Conservation (phyloP, 345 rosid species). For the Reutealis trisperma region DNA sequence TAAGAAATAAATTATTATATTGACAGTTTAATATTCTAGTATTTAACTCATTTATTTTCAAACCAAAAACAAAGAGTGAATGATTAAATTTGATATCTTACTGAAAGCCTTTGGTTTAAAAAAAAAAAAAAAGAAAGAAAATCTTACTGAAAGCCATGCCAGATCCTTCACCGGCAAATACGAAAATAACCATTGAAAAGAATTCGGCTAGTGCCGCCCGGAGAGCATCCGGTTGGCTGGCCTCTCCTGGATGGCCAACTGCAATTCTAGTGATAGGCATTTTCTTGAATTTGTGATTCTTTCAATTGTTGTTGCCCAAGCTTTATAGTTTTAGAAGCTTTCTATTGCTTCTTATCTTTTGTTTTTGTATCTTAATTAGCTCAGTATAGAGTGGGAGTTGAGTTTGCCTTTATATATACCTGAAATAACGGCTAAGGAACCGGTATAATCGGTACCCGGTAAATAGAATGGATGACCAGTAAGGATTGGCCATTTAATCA, state of each 20-base stretch:
- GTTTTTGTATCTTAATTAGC: background rate
- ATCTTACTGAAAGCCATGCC: constrained; percentile 88
- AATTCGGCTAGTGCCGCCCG: constrained; percentile 73
- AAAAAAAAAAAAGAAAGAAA: too few relatives aligned
- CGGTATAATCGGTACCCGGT: constrained; percentile 28
- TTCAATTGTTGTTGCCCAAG: background rate
- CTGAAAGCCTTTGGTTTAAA: too few relatives aligned
- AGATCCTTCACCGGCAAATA: constrained; percentile 86
- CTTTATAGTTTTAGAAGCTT: background rate
- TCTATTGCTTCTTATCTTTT: background rate
- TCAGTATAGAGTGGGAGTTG: background rate
- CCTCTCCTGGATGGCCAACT: constrained; percentile 62
- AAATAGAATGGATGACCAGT: background rate
- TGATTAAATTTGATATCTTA: constrained; percentile 12
- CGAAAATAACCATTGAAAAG: constrained; percentile 74
- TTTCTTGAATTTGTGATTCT: background rate
- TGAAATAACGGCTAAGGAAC: constrained; percentile 35
- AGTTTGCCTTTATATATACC: constrained; percentile 13
- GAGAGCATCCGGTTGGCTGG: constrained; percentile 61
- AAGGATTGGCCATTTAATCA: background rate
- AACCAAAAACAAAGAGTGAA: background rate
- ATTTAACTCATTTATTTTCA: background rate
- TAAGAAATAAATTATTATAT: too few relatives aligned
- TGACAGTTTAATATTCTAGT: too few relatives aligned
- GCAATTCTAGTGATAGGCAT: constrained; percentile 70